These are phyloP conservation scores for Talaromyces sp. DNA, from an alignment of 2,329 filamentous ascomycete species.

Conservation along the genomic window DNA sequence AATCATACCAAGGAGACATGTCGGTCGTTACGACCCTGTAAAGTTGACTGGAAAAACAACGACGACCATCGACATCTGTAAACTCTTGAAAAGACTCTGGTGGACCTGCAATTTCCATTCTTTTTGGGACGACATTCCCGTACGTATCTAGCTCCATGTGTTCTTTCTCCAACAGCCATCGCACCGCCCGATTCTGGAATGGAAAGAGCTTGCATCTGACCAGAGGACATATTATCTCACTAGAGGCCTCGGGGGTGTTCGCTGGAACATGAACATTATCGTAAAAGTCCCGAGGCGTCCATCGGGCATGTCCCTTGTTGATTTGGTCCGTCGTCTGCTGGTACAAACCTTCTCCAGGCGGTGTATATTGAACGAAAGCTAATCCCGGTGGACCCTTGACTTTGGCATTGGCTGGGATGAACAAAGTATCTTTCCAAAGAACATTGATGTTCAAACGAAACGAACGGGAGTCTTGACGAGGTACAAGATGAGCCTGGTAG, in stretches of 20 bases:
- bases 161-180: conserved; percentile 49
- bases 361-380: conserved; percentile 33
- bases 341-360: conserved; percentile 24
- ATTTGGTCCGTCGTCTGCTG: conserved; percentile 3
- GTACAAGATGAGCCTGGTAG: conserved; percentile 34
- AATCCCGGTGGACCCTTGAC: conserved; percentile 19
- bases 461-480: conserved; percentile 22
- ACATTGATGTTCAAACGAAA: conserved; percentile 33
- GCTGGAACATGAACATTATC: conserved; percentile 48
- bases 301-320: conserved; percentile 21
- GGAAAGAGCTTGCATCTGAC: conserved; percentile 46
- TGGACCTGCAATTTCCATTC: conserved; percentile 23
- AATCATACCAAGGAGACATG: conserved; percentile 35
- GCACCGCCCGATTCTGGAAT: conserved; percentile 49
- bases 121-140: conserved; percentile 30
- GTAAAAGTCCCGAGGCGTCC: conserved; percentile 47
- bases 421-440: conserved; percentile 38
- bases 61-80: conserved; percentile 38
- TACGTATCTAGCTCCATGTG: conserved; percentile 36
- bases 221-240: conserved; percentile 35
- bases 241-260: conserved; percentile 32
- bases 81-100: conserved; percentile 42
- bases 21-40: conserved; percentile 42
- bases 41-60: conserved; percentile 44
- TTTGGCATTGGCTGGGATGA: conserved; percentile 26